Evolutionary conservation across 805 yeast species (phyloP).

Genomic region (Saturnispora sekii): DNA sequence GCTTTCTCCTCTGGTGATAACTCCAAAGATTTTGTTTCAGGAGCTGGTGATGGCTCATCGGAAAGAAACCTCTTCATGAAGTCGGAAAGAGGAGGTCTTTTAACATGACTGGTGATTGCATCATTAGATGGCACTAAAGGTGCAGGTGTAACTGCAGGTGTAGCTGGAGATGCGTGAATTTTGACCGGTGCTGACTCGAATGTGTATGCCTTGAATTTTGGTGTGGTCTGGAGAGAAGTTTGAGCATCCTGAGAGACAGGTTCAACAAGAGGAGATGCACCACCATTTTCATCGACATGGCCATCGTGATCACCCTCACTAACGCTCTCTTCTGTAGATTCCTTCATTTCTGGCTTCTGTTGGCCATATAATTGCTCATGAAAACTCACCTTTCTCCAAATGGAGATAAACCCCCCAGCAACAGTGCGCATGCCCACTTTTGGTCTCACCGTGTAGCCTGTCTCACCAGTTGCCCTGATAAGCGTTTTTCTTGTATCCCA

Average conservation of each 20-base stretch:
- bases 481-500: constrained; percentile 38
- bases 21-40: constrained; percentile 1
- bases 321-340: background rate
- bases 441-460: constrained; percentile 39
- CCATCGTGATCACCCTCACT: background rate
- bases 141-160: background rate
- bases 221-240: background rate
- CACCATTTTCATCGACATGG: background rate
- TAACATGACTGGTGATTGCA: background rate
- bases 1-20: constrained; percentile 6
- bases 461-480: constrained; percentile 32
- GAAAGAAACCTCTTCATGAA: constrained; percentile 7
- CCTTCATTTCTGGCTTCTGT: constrained; percentile 2
- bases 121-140: background rate
- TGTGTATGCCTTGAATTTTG: constrained; percentile 6
- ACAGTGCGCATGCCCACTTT: constrained; percentile 37
- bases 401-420: constrained; percentile 43
- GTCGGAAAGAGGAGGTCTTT: background rate
- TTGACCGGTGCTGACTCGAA: background rate
- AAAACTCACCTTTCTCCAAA: constrained; percentile 28
- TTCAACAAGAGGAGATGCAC: background rate
- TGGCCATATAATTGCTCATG: constrained; percentile 7
- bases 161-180: background rate
- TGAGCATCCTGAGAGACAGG: background rate
- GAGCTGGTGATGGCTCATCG: constrained; percentile 6